These are phyloP conservation scores for Penicillium ochrochloron DNA, from an alignment of 495 filamentous ascomycete genomes.

Conservation along the genomic window DNA sequence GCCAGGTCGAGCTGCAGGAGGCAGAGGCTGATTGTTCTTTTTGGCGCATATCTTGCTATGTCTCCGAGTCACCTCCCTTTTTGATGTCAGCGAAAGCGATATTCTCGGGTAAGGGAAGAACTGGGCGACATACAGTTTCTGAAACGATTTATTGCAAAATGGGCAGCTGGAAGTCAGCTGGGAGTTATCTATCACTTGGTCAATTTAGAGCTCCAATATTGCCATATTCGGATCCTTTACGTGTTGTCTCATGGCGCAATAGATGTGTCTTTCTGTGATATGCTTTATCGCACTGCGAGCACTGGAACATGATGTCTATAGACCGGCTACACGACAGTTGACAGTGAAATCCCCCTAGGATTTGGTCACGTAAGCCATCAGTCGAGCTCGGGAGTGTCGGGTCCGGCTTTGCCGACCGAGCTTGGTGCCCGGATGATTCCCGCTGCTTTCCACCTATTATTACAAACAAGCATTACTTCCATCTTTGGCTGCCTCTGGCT, in stretches of 20 bases:
- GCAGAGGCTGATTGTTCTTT: slow-evolving; percentile 39
- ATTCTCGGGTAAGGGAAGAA: not conserved
- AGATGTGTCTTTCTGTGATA: slow-evolving; percentile 42
- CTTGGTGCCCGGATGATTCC: too few relatives aligned
- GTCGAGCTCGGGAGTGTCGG: not conserved
- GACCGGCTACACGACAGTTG: not conserved
- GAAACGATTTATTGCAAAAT: slow-evolving; percentile 43
- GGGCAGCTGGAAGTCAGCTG: slow-evolving; percentile 37
- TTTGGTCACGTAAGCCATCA: slow-evolving; percentile 10
- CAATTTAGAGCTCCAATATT: slow-evolving; percentile 7
- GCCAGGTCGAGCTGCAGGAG: slow-evolving; percentile 38
- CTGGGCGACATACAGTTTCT: slow-evolving; percentile 33
- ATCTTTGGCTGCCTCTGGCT: too few relatives aligned
- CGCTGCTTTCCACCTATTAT: too few relatives aligned
- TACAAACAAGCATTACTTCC: too few relatives aligned
- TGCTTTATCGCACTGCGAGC: slow-evolving; percentile 37
- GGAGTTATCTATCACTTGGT: slow-evolving; percentile 33
- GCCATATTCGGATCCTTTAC: slow-evolving; percentile 22
- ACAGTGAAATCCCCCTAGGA: not conserved
- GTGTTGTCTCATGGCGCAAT: slow-evolving; percentile 38
- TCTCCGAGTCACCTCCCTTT: slow-evolving; percentile 42
- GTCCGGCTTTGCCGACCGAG: slow-evolving; percentile 4
- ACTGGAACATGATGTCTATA: slow-evolving; percentile 35
- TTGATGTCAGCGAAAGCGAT: not conserved
- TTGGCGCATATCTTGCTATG: slow-evolving; percentile 43